Base-by-base conservation (phyloP, 2,329 filamentous ascomycete species). In the Xylariaceae sp. region DNA sequence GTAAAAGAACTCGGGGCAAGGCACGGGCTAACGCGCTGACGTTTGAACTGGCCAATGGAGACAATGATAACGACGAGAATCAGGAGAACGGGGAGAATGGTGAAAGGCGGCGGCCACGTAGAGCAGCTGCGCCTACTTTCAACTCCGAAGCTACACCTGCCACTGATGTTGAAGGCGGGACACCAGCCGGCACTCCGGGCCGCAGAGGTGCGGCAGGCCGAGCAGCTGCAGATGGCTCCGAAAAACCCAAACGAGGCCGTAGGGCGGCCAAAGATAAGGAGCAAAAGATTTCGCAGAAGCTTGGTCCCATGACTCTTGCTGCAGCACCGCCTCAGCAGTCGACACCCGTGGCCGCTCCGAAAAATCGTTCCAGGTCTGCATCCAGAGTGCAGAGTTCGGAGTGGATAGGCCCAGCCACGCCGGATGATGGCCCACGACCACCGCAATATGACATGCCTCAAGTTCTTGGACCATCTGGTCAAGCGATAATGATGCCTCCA, bases 121-220 rank as follows among this genome's bases (percentile, higher is more conserved):
- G 82, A 57, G 82, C 82, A 18, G 81, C 81, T 15, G 87, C 88
- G 11, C 87, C 88, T 3, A 88, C 83, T 0, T 91, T 85, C 72
- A 81, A 81, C 39, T 81, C 77, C 50, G 86, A 89, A 60, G 73
- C 74, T 27, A 78, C 85, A 67, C 60, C 74, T 62, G 48, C 68
- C 10, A 74, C 71, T 30, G 86, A 89, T 51, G 78, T 78, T 14
- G 86, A 89, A 58, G 74, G 72, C 39, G 69, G 73, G 42, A 81
- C 81, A 2, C 76, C 78, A 10, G 73, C 72, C 10, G 77, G 77
- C n/a, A 85, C 82, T 3, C 79, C 80, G 2, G 73, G 75, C 4
- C 75, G 78, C 19, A 75, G 80, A 50, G 77, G 72, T 49, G 72
- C 67, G 12, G 63, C 59, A 22, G 62, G 57, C 40, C 78, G 73